A percentile compares a stretch with the other conserved stretches of the same genome.
Conservation (phyloP, 345 rosid genomes). For the Pistacia atlantica region DNA sequence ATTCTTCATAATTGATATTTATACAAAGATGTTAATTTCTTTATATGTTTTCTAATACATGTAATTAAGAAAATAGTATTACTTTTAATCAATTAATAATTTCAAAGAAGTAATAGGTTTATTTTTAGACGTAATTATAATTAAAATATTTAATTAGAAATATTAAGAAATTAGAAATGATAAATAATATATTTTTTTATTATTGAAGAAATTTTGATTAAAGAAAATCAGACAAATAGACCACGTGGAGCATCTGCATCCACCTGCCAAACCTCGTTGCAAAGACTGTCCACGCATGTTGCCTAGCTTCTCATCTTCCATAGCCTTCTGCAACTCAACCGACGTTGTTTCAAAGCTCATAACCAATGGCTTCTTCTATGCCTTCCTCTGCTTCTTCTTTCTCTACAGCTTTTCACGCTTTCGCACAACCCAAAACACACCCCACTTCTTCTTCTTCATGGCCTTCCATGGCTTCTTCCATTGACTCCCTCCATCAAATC, state of each 20-base stretch:
- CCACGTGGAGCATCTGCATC: constrained; percentile 27
- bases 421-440: constrained; percentile 27
- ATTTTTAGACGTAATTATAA: too few relatives aligned
- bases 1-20: too few relatives aligned
- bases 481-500: constrained; percentile 41
- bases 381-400: constrained; percentile 39
- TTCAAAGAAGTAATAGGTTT: too few relatives aligned
- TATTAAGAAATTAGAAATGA: too few relatives aligned
- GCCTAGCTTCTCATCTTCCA: background rate
- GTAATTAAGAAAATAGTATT: too few relatives aligned
- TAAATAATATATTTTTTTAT: too few relatives aligned
- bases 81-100: too few relatives aligned
- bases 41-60: too few relatives aligned
- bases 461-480: constrained; percentile 42
- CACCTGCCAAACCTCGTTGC: background rate
- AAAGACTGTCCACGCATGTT: background rate
- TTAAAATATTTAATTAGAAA: too few relatives aligned
- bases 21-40: too few relatives aligned
- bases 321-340: background rate
- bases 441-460: constrained; percentile 14
- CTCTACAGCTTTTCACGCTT: constrained; percentile 32
- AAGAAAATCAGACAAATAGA: background rate
- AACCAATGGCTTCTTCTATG: constrained; percentile 39
- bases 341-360: background rate
- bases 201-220: too few relatives aligned